Conservation (phyloP, 1,284 basidiomycete genomes). For the Tremellales sp. region DNA sequence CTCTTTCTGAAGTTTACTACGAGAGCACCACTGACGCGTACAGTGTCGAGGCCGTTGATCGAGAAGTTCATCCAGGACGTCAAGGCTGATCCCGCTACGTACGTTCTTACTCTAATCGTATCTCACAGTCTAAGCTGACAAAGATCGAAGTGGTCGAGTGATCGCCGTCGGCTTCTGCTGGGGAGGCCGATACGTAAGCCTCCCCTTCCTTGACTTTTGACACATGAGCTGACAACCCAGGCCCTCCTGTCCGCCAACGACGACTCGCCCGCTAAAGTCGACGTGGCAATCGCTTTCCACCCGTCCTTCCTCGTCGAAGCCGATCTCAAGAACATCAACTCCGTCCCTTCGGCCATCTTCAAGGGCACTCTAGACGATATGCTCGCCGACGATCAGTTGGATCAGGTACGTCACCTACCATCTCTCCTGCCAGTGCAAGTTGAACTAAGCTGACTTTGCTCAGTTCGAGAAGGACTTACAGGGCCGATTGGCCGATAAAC, state of each 20-base stretch:
- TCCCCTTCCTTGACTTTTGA: background rate
- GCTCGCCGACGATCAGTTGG: constrained; percentile 21
- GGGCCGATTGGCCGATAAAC: background rate
- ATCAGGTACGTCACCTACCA: constrained; percentile 13
- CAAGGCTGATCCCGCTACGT: constrained; percentile 32
- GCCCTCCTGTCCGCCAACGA: constrained; percentile 52
- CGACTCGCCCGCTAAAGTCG: constrained; percentile 64
- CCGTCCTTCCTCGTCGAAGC: constrained; percentile 63
- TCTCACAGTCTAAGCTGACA: constrained; percentile 3
- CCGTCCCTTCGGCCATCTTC: constrained; percentile 39
- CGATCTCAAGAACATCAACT: constrained; percentile 52
- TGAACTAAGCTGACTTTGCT: background rate
- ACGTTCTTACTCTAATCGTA: constrained; percentile 6
- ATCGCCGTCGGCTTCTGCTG: constrained; percentile 28
- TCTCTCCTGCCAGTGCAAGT: background rate
- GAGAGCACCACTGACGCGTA: constrained; percentile 1
- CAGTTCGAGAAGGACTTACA: background rate
- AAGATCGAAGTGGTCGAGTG: constrained; percentile 36
- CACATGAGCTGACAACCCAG: background rate
- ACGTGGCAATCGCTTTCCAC: constrained; percentile 60
- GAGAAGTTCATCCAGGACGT: constrained; percentile 39
- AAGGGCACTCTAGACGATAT: constrained; percentile 40
- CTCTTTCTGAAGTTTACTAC: background rate
- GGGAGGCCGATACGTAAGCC: constrained; percentile 31
- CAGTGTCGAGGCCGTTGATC: constrained; percentile 35